These are phyloP conservation scores for Teratosphaeria pseudoeucalypti DNA, from an alignment of 2,329 filamentous ascomycete genomes.

Conservation along the genomic window DNA sequence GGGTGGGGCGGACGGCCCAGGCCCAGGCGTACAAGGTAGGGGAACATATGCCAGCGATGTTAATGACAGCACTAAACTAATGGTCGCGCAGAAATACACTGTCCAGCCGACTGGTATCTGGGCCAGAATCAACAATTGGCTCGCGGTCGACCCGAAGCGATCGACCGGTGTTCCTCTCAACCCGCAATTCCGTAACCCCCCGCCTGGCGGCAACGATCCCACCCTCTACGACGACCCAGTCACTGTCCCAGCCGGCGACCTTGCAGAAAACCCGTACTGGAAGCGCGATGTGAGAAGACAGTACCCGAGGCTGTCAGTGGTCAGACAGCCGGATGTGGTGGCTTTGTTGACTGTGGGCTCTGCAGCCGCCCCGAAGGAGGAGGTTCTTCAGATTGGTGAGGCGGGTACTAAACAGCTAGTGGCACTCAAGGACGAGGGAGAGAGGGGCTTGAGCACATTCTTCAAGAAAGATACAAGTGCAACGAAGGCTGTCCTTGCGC, in stretches of 20 bases:
- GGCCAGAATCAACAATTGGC: constrained; percentile 65
- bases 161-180: constrained; percentile 90
- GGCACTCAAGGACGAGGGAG: constrained; percentile 62
- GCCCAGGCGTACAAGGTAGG: constrained; percentile 6
- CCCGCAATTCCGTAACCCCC: constrained; percentile 79
- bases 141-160: constrained; percentile 77
- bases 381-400: constrained; percentile 62
- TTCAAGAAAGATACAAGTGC: constrained; percentile 56
- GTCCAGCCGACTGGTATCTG: constrained; percentile 82
- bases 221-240: constrained; percentile 69
- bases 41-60: background rate
- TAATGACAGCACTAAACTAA: background rate
- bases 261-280: constrained; percentile 92
- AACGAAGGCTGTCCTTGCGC: constrained; percentile 53
- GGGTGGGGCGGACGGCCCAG: constrained; percentile 4
- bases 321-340: constrained; percentile 77
- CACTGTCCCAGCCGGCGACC: constrained; percentile 71
- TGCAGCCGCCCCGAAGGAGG: constrained; percentile 67
- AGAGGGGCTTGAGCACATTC: constrained; percentile 60
- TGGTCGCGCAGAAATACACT: constrained; percentile 80
- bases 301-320: constrained; percentile 70
- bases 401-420: constrained; percentile 66
- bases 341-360: constrained; percentile 78
- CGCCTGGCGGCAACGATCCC: constrained; percentile 64
- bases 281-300: constrained; percentile 78